These are phyloP conservation scores for Paraconiothyrium brasiliense DNA, from an alignment of 2,329 filamentous ascomycete species.

Conservation along the genomic window DNA sequence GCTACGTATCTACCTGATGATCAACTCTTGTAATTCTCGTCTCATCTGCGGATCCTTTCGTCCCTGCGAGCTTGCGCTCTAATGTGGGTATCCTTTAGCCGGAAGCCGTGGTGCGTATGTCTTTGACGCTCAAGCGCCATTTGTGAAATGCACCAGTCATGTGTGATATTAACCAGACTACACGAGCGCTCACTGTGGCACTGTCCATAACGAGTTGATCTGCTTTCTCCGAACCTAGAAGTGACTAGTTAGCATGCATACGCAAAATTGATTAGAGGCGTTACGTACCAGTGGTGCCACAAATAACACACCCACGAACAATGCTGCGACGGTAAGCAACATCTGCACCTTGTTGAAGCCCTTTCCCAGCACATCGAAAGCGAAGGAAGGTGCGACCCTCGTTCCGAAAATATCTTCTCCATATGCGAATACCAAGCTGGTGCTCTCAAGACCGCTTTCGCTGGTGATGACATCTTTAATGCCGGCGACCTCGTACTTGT, in stretches of 20 bases:
- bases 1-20: neutral
- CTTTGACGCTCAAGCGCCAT: neutral
- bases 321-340: slow-evolving; percentile 81
- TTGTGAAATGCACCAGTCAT: neutral
- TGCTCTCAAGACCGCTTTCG: slow-evolving; percentile 88
- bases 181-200: slow-evolving; percentile 32
- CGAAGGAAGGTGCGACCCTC: slow-evolving; percentile 82
- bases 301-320: slow-evolving; percentile 78
- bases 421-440: slow-evolving; percentile 86
- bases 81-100: slow-evolving; percentile 1
- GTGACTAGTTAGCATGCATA: slow-evolving; percentile 21
- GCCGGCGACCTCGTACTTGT: slow-evolving; percentile 82
- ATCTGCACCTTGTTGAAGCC: slow-evolving; percentile 92
- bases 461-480: slow-evolving; percentile 76
- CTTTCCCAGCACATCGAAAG: slow-evolving; percentile 92
- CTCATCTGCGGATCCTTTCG: neutral
- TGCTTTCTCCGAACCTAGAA: slow-evolving; percentile 67
- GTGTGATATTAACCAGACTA: neutral
- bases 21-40: neutral
- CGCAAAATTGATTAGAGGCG: neutral
- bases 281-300: slow-evolving; percentile 81
- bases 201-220: slow-evolving; percentile 71
- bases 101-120: neutral
- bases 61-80: neutral
- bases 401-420: slow-evolving; percentile 91